Conservation (phyloP, 225 moss, liverwort and hornwort genomes). For the Thuidium tamariscinum region DNA sequence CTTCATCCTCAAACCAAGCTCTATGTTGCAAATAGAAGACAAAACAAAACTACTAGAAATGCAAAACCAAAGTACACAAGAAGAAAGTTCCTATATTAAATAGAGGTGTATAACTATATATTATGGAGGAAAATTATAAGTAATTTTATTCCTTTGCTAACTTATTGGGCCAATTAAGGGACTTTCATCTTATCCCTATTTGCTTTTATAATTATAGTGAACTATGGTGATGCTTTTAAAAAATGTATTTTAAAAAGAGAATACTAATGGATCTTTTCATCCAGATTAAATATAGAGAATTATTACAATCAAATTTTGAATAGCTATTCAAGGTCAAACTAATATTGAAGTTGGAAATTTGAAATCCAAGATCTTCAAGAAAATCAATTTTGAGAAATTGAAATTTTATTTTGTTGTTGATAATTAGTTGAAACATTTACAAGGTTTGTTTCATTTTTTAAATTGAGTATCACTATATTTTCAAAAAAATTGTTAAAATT, state of each 20-base stretch:
- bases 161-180: too few species aligned
- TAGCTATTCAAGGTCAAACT: not conserved
- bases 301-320: not conserved
- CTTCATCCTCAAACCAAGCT: not conserved
- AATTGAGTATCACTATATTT: too few species aligned
- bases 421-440: fast-evolving
- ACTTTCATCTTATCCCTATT: too few species aligned
- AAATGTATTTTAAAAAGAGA: not conserved
- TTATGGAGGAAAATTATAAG: too few species aligned
- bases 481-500: not conserved
- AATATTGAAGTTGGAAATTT: not conserved
- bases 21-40: too few species aligned
- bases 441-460: not conserved
- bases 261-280: not conserved
- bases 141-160: too few species aligned
- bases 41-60: too few species aligned
- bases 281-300: not conserved
- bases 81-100: too few species aligned
- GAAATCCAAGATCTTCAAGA: not conserved
- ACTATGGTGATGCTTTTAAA: not conserved
- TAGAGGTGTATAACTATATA: too few species aligned
- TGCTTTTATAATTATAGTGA: too few species aligned
- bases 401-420: not conserved
- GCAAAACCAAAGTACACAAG: too few species aligned
- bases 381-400: not conserved